These are phyloP conservation scores for Triticum monococcum DNA, from an alignment of 176 grass and related monocot genomes.

Conservation along the genomic window DNA sequence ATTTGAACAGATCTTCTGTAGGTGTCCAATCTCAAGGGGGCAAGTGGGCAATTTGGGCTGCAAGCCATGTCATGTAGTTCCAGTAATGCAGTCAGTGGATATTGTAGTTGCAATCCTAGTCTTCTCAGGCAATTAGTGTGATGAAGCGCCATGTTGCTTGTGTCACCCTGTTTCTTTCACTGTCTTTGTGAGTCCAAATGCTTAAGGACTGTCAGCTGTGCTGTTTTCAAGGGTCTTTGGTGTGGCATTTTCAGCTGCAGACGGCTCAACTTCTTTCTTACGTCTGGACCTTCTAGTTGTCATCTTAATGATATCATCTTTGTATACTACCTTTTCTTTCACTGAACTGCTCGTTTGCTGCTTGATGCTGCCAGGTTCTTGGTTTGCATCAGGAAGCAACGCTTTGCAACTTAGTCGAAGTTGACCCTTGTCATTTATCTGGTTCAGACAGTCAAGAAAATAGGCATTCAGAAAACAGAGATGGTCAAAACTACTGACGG, in stretches of 20 bases:
- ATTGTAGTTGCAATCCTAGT: background rate
- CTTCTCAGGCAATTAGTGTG: background rate
- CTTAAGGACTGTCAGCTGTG: conserved; percentile 9
- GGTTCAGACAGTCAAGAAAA: conserved; percentile 19
- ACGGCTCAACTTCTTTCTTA: conserved; percentile 44
- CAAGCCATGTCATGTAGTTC: background rate
- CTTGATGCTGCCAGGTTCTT: conserved; percentile 47
- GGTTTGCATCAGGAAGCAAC: conserved; percentile 64
- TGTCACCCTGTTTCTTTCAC: conserved; percentile 8
- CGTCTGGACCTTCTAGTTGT: conserved; percentile 43
- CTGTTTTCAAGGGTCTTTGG: conserved; percentile 23
- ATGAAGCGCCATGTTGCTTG: background rate
- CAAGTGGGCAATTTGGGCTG: background rate
- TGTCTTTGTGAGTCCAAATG: conserved; percentile 37
- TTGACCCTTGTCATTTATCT: conserved; percentile 98
- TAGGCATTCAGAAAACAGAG: conserved; percentile 18
- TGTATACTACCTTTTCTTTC: conserved; percentile 58
- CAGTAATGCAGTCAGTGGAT: background rate
- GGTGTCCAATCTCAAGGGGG: background rate
- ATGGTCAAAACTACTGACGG: background rate
- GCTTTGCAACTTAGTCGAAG: conserved; percentile 83
- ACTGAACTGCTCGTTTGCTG: conserved; percentile 33
- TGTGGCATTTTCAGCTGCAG: conserved; percentile 38
- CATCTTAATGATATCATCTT: conserved; percentile 45
- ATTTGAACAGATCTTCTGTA: background rate